Conservation (phyloP, 1,139 yeast genomes). For the Maudiozyma humilis region DNA sequence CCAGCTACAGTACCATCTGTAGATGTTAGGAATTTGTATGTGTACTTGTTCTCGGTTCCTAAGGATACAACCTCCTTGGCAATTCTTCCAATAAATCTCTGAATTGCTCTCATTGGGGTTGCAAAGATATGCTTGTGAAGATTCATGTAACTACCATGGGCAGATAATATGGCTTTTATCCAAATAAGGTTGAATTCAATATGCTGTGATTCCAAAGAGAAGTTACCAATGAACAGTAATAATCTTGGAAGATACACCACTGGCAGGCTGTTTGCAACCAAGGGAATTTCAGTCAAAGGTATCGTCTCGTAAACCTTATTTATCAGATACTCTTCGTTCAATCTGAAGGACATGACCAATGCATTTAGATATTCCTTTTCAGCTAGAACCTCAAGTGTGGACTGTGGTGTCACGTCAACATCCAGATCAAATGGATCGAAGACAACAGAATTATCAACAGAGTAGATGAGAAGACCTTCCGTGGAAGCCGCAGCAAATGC, state of each 20-base stretch:
- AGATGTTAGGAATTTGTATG: slow-evolving; percentile 38
- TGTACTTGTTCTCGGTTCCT: slow-evolving; percentile 48
- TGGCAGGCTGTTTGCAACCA: slow-evolving; percentile 65
- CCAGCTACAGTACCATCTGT: slow-evolving; percentile 29
- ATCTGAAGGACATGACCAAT: slow-evolving; percentile 85
- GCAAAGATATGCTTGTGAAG: slow-evolving; percentile 56
- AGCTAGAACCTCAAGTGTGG: slow-evolving; percentile 53
- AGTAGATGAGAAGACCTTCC: slow-evolving; percentile 79
- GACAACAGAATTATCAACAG: slow-evolving; percentile 63
- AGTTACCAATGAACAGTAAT: slow-evolving; percentile 61
- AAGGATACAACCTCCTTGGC: slow-evolving; percentile 64
- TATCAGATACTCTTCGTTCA: slow-evolving; percentile 71
- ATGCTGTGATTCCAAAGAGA: slow-evolving; percentile 71
- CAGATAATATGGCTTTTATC: slow-evolving; percentile 58
- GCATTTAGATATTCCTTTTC: slow-evolving; percentile 74
- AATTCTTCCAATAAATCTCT: slow-evolving; percentile 62
- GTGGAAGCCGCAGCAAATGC: slow-evolving; percentile 95
- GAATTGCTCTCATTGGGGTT: slow-evolving; percentile 61
- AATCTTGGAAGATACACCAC: slow-evolving; percentile 63
- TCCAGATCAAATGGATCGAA: slow-evolving; percentile 96
- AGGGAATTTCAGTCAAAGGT: slow-evolving; percentile 63
- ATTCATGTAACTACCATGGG: slow-evolving; percentile 72
- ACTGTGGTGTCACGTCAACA: slow-evolving; percentile 79
- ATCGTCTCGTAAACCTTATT: slow-evolving; percentile 66
- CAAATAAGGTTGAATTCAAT: slow-evolving; percentile 77